Base-by-base conservation (phyloP, 805 yeast genomes). In the Hanseniaspora taiwanica region DNA sequence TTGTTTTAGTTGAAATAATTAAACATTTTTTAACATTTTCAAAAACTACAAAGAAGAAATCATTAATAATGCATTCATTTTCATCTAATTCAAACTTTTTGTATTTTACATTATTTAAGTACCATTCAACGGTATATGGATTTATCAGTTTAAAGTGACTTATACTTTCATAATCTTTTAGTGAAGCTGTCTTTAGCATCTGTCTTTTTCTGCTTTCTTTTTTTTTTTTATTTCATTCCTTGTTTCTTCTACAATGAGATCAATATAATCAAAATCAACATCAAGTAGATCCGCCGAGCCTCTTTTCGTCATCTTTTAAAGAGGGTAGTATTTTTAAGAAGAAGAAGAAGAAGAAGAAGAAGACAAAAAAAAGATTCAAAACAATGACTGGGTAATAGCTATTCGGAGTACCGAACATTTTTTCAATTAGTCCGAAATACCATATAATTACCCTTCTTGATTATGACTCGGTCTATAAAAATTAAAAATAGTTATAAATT, bases 31-130 rank as follows among this genome's bases (percentile, higher is more conserved):
- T 29, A 1, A 47, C 44, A 10, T 46, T 51, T 32, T 45, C 54
- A 53, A 83, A 80, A 3, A 56, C 53, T 0, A 82, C 73, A 45
- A 78, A 78, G 13, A 78, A 71, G 12, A 91, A n/a, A n/a, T n/a
- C 84, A 39, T 68, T 62, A 5, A 78, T 51, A 1, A 84, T 64
- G 4, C 37, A 45, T 16, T 65, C 68, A 9, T 69, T 67, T 9
- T 69, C 72, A 48, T 65, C 64, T 78, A 70, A 32, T 60, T 51
- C 14, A 71, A 75, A 38, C 65, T 67, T 44, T 56, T 60, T 39
- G 7, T 55, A 36, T 19, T 50, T 40, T 24, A 44, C 43, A 27
- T 43, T 42, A 12, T 44, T 54, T 7, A 51, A 14, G 70, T 75
- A 38, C 65, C 67, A 44, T 56, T 60, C 40, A 48, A 59, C 44